Percentiles rank a stretch among this genome's conserved stretches.
Evolutionary conservation across 257 asterid genomes (phyloP).

Genomic region (Eustoma russellianum): DNA sequence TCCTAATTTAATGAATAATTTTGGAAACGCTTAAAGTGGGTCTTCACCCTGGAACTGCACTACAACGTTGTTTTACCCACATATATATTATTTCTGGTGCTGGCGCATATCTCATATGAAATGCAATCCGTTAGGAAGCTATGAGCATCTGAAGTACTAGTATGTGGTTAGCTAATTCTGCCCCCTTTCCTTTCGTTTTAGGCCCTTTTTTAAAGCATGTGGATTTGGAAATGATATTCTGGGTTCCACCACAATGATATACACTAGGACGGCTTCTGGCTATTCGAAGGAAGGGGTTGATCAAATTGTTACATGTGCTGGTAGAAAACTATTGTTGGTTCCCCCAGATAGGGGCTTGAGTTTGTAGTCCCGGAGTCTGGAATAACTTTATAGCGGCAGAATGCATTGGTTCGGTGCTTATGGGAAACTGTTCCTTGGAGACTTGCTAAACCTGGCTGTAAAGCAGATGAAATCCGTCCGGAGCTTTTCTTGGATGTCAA

Average conservation of each 20-base stretch:
- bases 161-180: slow-evolving; percentile 1
- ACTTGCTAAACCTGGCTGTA: too few relatives aligned
- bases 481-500: too few relatives aligned
- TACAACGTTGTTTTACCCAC: too few relatives aligned
- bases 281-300: slow-evolving; percentile 23
- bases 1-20: too few relatives aligned
- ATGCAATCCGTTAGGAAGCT: too few relatives aligned
- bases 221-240: slow-evolving; percentile 73
- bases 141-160: too few relatives aligned
- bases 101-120: too few relatives aligned
- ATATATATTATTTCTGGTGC: too few relatives aligned
- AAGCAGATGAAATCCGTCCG: too few relatives aligned
- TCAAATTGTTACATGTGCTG: slow-evolving; percentile 35
- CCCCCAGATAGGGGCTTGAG: slow-evolving; percentile 34
- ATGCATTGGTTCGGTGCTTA: background rate
- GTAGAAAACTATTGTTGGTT: slow-evolving; percentile 46
- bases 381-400: slow-evolving; percentile 5
- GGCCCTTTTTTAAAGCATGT: slow-evolving; percentile 56
- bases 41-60: too few relatives aligned
- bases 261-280: slow-evolving; percentile 28
- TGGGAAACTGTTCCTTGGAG: too few relatives aligned
- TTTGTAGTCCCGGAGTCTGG: background rate
- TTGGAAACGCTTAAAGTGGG: too few relatives aligned
- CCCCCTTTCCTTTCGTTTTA: slow-evolving; percentile 17
- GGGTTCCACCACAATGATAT: slow-evolving; percentile 82